A percentile compares a stretch with the other conserved stretches of the same genome.
Conservation (phyloP, 2,329 filamentous ascomycete genomes). For the Periglandula ipomoeae region DNA sequence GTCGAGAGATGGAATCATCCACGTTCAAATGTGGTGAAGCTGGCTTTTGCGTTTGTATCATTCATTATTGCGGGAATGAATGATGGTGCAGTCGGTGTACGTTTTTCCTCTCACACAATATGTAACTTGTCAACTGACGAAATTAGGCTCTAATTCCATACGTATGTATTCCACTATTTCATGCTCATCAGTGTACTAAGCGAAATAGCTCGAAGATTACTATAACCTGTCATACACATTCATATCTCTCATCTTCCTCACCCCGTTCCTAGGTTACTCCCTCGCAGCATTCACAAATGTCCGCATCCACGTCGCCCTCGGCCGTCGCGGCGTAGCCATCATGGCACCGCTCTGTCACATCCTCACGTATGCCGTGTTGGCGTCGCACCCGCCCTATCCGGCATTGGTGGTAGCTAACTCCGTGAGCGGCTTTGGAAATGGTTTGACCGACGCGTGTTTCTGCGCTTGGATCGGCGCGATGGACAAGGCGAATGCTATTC, state of each 20-base stretch:
- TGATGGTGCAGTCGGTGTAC: slow-evolving; percentile 50
- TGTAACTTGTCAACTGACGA: too few relatives aligned
- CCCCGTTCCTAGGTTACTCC: slow-evolving; percentile 54
- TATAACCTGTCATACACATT: slow-evolving; percentile 51
- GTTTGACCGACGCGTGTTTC: slow-evolving; percentile 45
- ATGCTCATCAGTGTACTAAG: too few relatives aligned
- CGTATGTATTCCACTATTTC: slow-evolving; percentile 21
- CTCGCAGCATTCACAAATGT: slow-evolving; percentile 53
- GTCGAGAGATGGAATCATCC: slow-evolving; percentile 29
- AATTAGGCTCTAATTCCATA: slow-evolving; percentile 25
- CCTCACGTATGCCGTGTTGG: slow-evolving; percentile 49
- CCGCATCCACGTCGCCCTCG: slow-evolving; percentile 47
- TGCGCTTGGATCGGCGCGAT: slow-evolving; percentile 51
- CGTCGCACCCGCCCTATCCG: slow-evolving; percentile 55
- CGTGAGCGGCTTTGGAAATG: slow-evolving; percentile 59
- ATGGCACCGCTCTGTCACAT: slow-evolving; percentile 53
- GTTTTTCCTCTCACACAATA: slow-evolving; percentile 12
- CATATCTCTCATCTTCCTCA: slow-evolving; percentile 55
- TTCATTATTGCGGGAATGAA: slow-evolving; percentile 55
- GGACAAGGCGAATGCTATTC: slow-evolving; percentile 57
- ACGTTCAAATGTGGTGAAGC: slow-evolving; percentile 19
- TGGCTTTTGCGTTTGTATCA: slow-evolving; percentile 41
- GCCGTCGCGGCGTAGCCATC: slow-evolving; percentile 58
- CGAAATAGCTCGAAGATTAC: slow-evolving; percentile 54
- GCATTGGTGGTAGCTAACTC: slow-evolving; percentile 54